Evolutionary conservation across 2,329 filamentous ascomycete species (phyloP), one percentile per base, ranked within the genome.

Genomic region (Fusarium sp.): DNA sequence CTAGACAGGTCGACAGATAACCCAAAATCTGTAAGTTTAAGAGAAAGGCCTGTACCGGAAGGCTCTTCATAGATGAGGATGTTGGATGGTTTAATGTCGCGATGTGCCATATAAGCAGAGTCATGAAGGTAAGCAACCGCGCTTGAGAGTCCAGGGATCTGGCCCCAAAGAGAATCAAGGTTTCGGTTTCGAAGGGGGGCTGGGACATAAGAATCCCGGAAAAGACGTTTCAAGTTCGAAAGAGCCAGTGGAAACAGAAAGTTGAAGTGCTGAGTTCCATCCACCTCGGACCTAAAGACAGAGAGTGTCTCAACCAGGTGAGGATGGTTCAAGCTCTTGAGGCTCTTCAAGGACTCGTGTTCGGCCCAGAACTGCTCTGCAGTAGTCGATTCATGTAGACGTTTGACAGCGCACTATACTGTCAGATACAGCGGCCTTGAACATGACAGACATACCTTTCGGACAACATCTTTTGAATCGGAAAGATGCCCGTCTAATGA

Each of bases 121-220:
- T 50, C 22, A 0, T 32, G 47, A 30, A 50, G 47, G 15, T 50
- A 50, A 0, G 28, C 47, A 9, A 50, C 47, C 0, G 28, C 47
- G 5, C 47, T 50, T 9, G 26, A 50, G 0, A 50, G 10, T 0
- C 47, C 47, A 5, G 47, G 4, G 0, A 50, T 2, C 22, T 50
- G 47, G 1, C 10, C 28, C 47, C 28, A 50, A 0, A 50, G 28
- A 0, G 47, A 50, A n/a, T 32, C 28, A 3, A 50, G 10, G 0
- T 17, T 8, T 32, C 47, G 4, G 10, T n/a, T 32, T 9, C 47
- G 28, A 9, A 35, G 30, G 0, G 48, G 3, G 6, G 10, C 11
- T 0, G 48, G 17, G 0, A 51, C 3, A 11, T 3, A 0, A 1
- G 3, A 2, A 15, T 51, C 48, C 0, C 30, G 17, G 2, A 53